Base-by-base conservation (phyloP, 2,329 filamentous ascomycete genomes). In the Penicillium sp. region DNA sequence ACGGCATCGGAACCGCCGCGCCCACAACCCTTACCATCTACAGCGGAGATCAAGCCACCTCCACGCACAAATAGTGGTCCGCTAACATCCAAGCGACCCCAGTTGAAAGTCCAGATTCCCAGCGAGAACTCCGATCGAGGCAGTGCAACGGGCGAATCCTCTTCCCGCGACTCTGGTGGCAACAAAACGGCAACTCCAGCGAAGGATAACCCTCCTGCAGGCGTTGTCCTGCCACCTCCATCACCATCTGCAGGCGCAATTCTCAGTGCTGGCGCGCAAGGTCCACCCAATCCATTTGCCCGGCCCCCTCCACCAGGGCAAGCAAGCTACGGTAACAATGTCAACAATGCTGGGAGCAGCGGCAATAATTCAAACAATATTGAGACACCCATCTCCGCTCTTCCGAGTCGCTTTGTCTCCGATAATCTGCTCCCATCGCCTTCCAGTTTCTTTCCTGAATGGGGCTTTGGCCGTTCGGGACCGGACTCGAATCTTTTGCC, bases 211-310 rank as follows among this genome's bases (percentile, higher is more conserved):
- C 87, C 83, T 5, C 85, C 88, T 67, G 83, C 85, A 4, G 86
- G 87, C 18, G 88, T 96, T 19, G 91, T 97, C 2, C 82, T 99
- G 6, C 95, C 95, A 18, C 94, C 94, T 7, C 95, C 95, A 0
- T 97, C 95, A 1, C 94, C 95, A 0, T 96, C 92, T 33, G 90
- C 92, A 2, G 90, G 90, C 22, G 87, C 92, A 2, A 82, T 98
- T 6, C 81, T 97, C 56, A 96, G 92, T 50, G 95, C 95, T 0
- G 95, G 95, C 41, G 94, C 95, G 9, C 89, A 89, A 39, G 95
- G 95, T 0, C 95, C 95, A 14, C 92, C 92, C 2, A 99, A 99
- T 73, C 95, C 95, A 0, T 99, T 98, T 74, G 95, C 95, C 7
- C 85, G 94, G 43, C 95, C 94, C 0, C 85, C 88, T 27, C 92